Percentiles rank a stretch among this genome's conserved stretches.
phyloP scores from a whole-genome alignment of 305 asterid genomes.

The Nicotiana rustica region DNA sequence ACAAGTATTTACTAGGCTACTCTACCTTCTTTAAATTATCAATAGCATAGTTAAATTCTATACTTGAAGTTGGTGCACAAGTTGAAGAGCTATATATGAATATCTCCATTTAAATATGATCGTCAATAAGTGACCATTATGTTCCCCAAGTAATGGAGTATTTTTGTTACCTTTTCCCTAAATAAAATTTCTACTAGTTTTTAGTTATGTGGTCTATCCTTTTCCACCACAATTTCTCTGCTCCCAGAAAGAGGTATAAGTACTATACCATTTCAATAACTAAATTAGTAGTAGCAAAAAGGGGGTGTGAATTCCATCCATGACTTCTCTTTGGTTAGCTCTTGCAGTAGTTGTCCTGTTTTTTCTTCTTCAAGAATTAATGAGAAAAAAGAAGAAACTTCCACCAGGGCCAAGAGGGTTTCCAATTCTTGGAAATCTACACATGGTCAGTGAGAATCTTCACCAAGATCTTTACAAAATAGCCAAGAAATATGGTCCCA shows the following conservation, averaged over 20 bases:
- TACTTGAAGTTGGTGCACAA: no score
- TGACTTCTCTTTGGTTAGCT: slow-evolving; percentile 10
- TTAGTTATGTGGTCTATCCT: background rate
- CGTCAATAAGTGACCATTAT: no score
- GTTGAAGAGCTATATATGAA: no score
- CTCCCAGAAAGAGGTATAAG: background rate
- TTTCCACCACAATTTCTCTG: background rate
- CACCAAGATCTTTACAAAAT: slow-evolving; percentile 31
- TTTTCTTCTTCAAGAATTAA: background rate
- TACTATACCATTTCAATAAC: background rate
- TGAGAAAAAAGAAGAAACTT: slow-evolving; percentile 5
- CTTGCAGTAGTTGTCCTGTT: background rate
- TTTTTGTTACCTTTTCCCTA: no score
- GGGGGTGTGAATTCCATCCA: background rate
- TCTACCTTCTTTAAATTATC: no score
- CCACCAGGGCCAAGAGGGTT: slow-evolving; percentile 44
- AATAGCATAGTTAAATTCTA: no score
- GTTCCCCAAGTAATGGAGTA: no score
- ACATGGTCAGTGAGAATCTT: slow-evolving; percentile 34
- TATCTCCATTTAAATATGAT: no score
- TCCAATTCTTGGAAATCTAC: slow-evolving; percentile 41
- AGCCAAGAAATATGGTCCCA: slow-evolving; percentile 38
- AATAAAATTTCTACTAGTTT: background rate
- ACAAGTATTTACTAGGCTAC: no score
- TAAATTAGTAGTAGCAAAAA: background rate